A percentile compares a stretch with the other conserved stretches of the same genome.
Evolutionary conservation across 768 basidiomycete species (phyloP).

Genomic region (Lentinula sp.): DNA sequence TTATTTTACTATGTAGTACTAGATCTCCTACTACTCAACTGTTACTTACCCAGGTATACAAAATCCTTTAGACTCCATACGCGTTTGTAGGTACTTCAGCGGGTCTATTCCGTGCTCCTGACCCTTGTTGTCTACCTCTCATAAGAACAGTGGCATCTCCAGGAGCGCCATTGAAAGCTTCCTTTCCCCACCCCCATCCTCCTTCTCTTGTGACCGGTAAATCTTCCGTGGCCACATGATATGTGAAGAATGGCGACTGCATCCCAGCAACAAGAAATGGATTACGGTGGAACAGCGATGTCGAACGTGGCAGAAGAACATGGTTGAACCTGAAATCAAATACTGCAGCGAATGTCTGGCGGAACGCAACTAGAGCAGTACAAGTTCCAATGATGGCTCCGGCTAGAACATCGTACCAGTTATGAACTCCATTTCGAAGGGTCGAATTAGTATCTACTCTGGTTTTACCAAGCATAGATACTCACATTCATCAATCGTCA

Average conservation of each 20-base stretch:
- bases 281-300: constrained; percentile 34
- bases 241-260: constrained; percentile 26
- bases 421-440: constrained; percentile 28
- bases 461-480: background rate
- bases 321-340: constrained; percentile 58
- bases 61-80: background rate
- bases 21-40: too few species aligned
- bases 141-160: constrained; percentile 28
- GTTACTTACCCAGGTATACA: too few species aligned
- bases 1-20: background rate
- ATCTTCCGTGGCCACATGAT: constrained; percentile 22
- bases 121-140: background rate
- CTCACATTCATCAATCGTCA: constrained; percentile 52
- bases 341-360: constrained; percentile 49
- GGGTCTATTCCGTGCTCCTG: background rate
- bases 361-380: constrained; percentile 45
- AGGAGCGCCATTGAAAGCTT: constrained; percentile 33
- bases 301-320: constrained; percentile 45
- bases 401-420: constrained; percentile 53
- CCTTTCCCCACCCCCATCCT: constrained; percentile 33
- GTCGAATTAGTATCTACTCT: background rate
- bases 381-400: constrained; percentile 45
- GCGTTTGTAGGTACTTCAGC: background rate
- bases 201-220: constrained; percentile 40
- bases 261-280: constrained; percentile 18